phyloP scores from a whole-genome alignment of 805 yeast genomes.

The Clavispora phyllophila region DNA sequence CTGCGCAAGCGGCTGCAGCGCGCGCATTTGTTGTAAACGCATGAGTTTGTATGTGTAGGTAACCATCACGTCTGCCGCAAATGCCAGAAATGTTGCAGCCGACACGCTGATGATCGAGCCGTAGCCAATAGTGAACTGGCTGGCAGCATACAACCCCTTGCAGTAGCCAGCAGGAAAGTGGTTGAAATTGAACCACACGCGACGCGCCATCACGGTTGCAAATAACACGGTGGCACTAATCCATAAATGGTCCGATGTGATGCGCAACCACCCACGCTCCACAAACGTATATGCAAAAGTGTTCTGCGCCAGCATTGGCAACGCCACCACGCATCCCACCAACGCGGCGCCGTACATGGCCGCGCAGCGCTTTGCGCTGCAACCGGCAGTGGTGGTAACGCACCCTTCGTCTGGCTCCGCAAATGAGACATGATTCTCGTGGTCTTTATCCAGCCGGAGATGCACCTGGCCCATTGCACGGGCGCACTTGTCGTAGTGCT shows the following conservation, averaged over 20 bases:
- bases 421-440: neutral
- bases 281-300: constrained; percentile 19
- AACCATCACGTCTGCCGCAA: constrained; percentile 9
- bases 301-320: constrained; percentile 14
- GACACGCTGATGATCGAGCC: constrained; percentile 8
- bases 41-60: constrained; percentile 10
- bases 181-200: neutral
- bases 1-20: neutral
- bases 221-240: constrained; percentile 8
- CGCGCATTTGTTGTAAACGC: constrained; percentile 2
- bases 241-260: constrained; percentile 25
- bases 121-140: constrained; percentile 6
- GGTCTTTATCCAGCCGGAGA: neutral
- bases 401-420: neutral
- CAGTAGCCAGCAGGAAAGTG: neutral
- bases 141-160: constrained; percentile 4
- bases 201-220: constrained; percentile 5
- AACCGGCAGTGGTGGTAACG: neutral
- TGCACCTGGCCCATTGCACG: neutral
- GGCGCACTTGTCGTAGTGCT: neutral
- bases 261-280: constrained; percentile 1
- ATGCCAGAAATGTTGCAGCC: constrained; percentile 1
- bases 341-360: neutral
- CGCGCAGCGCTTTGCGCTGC: neutral
- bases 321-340: neutral